Evolutionary conservation across 352 stramenopile genomes (phyloP).

Genomic region (Globisporangium iwayamae): DNA sequence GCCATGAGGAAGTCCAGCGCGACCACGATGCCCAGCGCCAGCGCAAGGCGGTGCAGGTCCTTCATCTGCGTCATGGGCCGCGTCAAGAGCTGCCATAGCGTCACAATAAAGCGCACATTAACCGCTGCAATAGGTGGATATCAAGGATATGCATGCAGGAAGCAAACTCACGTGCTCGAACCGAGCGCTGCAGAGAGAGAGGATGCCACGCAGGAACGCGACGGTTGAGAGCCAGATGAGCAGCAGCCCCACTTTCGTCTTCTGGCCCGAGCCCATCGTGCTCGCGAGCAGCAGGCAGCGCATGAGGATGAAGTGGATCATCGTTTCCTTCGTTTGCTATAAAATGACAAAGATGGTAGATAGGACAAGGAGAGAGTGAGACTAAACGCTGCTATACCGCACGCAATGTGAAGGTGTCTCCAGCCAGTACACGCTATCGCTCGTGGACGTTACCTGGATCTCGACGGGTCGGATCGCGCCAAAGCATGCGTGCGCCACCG

Average conservation of each 20-base stretch:
- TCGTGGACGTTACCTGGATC: slow-evolving; percentile 32
- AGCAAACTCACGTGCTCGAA: slow-evolving; percentile 50
- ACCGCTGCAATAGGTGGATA: neutral
- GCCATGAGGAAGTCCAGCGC: slow-evolving; percentile 43
- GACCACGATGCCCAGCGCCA: slow-evolving; percentile 36
- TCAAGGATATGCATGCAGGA: neutral
- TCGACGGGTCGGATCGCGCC: slow-evolving; percentile 44
- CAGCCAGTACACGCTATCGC: neutral
- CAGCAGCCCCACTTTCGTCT: slow-evolving; percentile 41
- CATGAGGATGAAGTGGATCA: slow-evolving; percentile 75
- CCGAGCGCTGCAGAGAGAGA: slow-evolving; percentile 53
- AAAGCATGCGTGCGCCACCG: slow-evolving; percentile 41
- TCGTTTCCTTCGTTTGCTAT: slow-evolving; percentile 76
- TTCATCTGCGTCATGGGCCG: slow-evolving; percentile 51
- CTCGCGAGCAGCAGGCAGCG: slow-evolving; percentile 67
- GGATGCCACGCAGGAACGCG: slow-evolving; percentile 54
- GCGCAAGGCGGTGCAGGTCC: slow-evolving; percentile 55
- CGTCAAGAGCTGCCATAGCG: slow-evolving; percentile 56
- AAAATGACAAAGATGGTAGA: neutral
- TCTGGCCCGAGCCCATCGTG: slow-evolving; percentile 46
- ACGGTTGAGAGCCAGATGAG: slow-evolving; percentile 66
- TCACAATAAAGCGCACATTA: neutral
- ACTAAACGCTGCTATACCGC: neutral
- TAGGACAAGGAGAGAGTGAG: neutral
- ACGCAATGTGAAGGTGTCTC: neutral